These are phyloP conservation scores for Chimonanthus praecox DNA, from an alignment of 164 flowering plant species.

Conservation along the genomic window DNA sequence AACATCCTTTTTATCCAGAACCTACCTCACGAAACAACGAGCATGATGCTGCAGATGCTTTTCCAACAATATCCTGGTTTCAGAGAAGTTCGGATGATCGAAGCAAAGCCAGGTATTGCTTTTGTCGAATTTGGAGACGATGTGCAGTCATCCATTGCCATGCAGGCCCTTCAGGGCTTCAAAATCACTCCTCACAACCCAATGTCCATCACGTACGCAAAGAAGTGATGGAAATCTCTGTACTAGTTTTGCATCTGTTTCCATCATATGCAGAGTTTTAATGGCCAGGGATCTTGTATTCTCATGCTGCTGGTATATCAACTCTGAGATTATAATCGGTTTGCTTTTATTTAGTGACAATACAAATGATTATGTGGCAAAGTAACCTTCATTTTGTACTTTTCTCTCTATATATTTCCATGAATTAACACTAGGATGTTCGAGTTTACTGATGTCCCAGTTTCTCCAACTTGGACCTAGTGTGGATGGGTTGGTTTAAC, in stretches of 20 bases:
- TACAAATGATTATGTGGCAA: too few relatives aligned
- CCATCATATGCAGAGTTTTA: too few relatives aligned
- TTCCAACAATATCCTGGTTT: slow-evolving; percentile 91
- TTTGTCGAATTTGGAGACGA: slow-evolving; percentile 97
- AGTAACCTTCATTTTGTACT: too few relatives aligned
- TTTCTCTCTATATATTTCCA: too few relatives aligned
- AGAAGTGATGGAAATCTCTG: slow-evolving; percentile 39
- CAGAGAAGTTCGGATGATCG: slow-evolving; percentile 84
- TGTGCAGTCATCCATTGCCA: slow-evolving; percentile 68
- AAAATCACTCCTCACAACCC: slow-evolving; percentile 78
- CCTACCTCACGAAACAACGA: slow-evolving; percentile 79
- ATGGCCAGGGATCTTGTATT: too few relatives aligned
- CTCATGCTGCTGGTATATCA: too few relatives aligned
- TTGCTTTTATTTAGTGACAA: too few relatives aligned
- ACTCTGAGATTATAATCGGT: too few relatives aligned
- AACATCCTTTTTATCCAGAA: slow-evolving; percentile 85
- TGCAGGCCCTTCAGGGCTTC: slow-evolving; percentile 94
- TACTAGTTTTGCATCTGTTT: neutral
- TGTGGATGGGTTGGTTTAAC: too few relatives aligned
- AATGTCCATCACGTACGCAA: slow-evolving; percentile 76
- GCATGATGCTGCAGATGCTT: slow-evolving; percentile 74
- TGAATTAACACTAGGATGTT: too few relatives aligned
- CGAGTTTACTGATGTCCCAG: too few relatives aligned
- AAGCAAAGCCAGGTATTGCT: slow-evolving; percentile 98
- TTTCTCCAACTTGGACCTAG: too few relatives aligned